Percentiles rank a stretch among this genome's conserved stretches.
These are phyloP conservation scores for Neohortaea acidophila DNA, from an alignment of 495 filamentous ascomycete genomes.

Conservation along the genomic window DNA sequence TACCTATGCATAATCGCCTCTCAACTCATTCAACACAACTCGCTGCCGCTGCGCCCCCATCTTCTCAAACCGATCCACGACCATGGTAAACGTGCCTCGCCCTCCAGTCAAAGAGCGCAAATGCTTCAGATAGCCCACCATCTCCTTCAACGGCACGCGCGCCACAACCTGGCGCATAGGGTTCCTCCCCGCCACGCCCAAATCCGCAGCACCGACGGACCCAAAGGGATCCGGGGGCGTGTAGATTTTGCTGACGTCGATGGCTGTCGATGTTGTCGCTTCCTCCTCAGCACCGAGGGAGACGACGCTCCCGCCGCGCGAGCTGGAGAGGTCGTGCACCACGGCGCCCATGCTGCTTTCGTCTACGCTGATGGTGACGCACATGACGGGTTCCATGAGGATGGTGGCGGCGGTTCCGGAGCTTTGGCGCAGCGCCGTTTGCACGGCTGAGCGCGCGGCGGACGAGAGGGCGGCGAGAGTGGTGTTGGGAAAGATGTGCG, in stretches of 20 bases:
- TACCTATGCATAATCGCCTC: slow-evolving; percentile 1
- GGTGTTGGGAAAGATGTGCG: slow-evolving; percentile 52
- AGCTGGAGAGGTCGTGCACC: slow-evolving; percentile 75
- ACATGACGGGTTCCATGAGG: slow-evolving; percentile 88
- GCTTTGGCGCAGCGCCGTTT: slow-evolving; percentile 45
- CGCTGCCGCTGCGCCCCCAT: slow-evolving; percentile 54
- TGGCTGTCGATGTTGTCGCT: slow-evolving; percentile 25
- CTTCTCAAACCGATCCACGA: slow-evolving; percentile 74
- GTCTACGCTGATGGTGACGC: slow-evolving; percentile 66
- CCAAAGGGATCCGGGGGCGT: slow-evolving; percentile 75
- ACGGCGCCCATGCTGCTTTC: slow-evolving; percentile 68
- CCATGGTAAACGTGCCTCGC: slow-evolving; percentile 84
- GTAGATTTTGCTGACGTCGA: slow-evolving; percentile 62
- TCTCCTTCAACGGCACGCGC: slow-evolving; percentile 82
- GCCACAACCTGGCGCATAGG: slow-evolving; percentile 49
- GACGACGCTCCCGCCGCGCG: slow-evolving; percentile 69
- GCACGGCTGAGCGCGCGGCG: slow-evolving; percentile 58
- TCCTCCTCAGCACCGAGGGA: slow-evolving; percentile 54
- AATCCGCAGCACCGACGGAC: background rate
- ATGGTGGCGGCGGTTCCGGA: slow-evolving; percentile 30
- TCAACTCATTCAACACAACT: slow-evolving; percentile 35
- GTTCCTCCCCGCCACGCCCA: no score
- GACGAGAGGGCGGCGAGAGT: slow-evolving; percentile 62
- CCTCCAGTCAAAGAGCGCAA: slow-evolving; percentile 77
- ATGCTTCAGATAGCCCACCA: slow-evolving; percentile 91